Evolutionary conservation across 257 asterid species (phyloP), one percentile per base, ranked within the genome.

Genomic region (Scutellaria barbata): DNA sequence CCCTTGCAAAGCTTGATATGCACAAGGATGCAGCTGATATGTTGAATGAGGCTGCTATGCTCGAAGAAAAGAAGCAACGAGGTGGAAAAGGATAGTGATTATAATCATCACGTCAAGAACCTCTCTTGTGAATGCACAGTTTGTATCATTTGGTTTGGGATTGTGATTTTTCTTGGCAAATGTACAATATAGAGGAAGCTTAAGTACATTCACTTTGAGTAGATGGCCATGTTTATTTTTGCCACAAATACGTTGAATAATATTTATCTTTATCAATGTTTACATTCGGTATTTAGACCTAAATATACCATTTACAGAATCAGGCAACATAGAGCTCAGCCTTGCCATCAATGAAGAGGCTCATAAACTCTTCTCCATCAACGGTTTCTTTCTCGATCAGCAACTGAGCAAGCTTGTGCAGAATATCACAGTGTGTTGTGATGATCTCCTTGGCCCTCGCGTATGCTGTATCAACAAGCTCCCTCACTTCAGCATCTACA

Each of bases 331-430:
- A 89, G n/a, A 89, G 73, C 78, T 94, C 96, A 45, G 98, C 96
- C 72, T 91, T 79, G 66, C 99, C 98, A 73, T 91, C 99, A 11
- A 94, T 94, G 88, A 91, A 94, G 14, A 89, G 90, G 88, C 98
- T 95, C 97, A 92, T 92, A 74, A 95, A 95, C 87, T 95, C 99
- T 76, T 95, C 98, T 12, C 99, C 99, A 74, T 90, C 99, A 17
- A 95, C 97, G 0, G 94, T 92, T 78, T 95, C 98, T 60, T 95
- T 95, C 85, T 95, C 98, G 7, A 92, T 86, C 0, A 89, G 85
- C 78, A 95, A 77, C 66, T 83, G 92, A 42, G 99, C 95, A 66
- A 95, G 97, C 81, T 88, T 92, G 92, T 95, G 96, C 52, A 92
- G 88, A 73, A 95, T 95, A 74, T 95, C 95, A 8, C 84, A 76